These are phyloP conservation scores for Alloteropsis angusta DNA, from an alignment of 202 grass and related monocot species.

Conservation along the genomic window DNA sequence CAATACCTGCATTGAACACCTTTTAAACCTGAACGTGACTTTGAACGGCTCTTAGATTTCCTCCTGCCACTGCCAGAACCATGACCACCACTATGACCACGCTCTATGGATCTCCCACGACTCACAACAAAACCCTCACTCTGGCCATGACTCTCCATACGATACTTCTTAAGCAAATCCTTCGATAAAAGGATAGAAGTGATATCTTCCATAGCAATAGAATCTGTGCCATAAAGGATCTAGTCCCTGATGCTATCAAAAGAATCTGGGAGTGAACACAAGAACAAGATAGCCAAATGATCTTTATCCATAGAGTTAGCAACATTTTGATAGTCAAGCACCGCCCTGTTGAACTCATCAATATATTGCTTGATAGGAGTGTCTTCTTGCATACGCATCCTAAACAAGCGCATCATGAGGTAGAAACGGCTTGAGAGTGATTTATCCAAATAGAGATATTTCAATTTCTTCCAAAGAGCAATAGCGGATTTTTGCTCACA, in stretches of 20 bases:
- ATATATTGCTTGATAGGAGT: slow-evolving; percentile 1
- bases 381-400: neutral
- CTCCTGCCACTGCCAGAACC: neutral
- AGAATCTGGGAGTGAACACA: neutral
- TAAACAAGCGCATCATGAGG: too few species aligned
- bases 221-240: neutral
- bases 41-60: neutral
- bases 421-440: too few species aligned
- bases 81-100: neutral
- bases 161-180: neutral
- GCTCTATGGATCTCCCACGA: neutral
- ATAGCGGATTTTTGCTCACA: too few species aligned
- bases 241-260: neutral
- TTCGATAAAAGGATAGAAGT: neutral
- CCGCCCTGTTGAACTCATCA: neutral
- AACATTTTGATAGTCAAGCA: neutral
- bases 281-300: neutral
- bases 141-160: neutral
- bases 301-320: neutral
- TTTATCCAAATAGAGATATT: too few species aligned
- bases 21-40: neutral
- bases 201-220: neutral
- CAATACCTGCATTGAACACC: neutral
- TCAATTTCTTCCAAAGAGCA: too few species aligned
- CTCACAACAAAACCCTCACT: neutral